Percentiles rank a stretch among this genome's conserved stretches.
phyloP scores from a whole-genome alignment of 139 green algal genomes.

The Auxenochlorella protothecoides region DNA sequence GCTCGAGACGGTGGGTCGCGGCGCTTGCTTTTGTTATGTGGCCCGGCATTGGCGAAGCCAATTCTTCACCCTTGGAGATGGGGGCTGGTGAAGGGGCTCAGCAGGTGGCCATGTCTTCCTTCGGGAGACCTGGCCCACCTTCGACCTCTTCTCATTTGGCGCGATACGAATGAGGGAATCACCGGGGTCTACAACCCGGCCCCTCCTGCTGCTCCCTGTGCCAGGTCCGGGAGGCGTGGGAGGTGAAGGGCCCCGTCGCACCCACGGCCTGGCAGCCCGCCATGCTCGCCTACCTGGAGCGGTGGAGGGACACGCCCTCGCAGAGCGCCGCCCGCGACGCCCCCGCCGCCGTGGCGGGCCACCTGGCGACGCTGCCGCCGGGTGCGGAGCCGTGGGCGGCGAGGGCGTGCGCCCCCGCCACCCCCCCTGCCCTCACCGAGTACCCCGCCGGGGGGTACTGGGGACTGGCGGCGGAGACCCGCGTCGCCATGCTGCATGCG shows the following conservation, averaged over 20 bases:
- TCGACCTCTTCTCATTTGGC: not conserved
- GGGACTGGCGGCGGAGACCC: conserved; percentile 13
- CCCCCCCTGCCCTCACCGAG: conserved; percentile 1
- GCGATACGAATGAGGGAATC: no score
- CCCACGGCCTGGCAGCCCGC: not conserved
- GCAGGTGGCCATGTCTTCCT: not conserved
- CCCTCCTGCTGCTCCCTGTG: not conserved
- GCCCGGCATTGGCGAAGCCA: no score
- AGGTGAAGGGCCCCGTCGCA: conserved; percentile 7
- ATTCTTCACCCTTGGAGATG: not conserved
- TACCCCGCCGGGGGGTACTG: conserved; percentile 28
- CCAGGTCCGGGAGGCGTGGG: conserved; percentile 27
- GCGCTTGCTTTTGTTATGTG: not conserved
- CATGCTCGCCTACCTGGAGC: not conserved
- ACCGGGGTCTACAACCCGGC: no score
- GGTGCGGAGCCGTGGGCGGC: no score
- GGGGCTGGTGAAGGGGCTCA: no score
- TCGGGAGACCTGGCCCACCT: not conserved
- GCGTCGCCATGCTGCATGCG: conserved; percentile 26
- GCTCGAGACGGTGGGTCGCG: conserved; percentile 18
- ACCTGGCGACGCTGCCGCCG: no score
- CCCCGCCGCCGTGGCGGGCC: no score
- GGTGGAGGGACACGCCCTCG: conserved; percentile 6
- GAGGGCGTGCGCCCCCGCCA: conserved; percentile 16
- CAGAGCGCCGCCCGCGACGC: no score